A percentile compares a stretch with the other conserved stretches of the same genome.
Conservation (phyloP, 2,329 filamentous ascomycete genomes). For the Pezicula carpinea region DNA sequence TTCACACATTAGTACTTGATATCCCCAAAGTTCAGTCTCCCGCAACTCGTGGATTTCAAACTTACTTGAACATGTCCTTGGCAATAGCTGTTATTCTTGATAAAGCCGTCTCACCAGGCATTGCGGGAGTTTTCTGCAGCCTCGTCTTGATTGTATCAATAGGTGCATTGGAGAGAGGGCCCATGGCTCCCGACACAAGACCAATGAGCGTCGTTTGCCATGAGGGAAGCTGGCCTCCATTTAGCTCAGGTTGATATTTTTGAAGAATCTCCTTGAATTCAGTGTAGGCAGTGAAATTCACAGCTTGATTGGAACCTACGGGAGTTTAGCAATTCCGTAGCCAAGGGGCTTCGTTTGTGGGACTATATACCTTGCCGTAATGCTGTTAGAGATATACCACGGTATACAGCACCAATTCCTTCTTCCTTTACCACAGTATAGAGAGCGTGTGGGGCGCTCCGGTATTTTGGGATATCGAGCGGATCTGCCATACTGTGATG, state of each 20-base stretch:
- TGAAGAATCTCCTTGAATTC: conserved; percentile 83
- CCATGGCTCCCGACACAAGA: conserved; percentile 88
- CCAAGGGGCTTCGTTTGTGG: not conserved
- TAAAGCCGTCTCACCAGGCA: conserved; percentile 75
- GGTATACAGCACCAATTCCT: conserved; percentile 80
- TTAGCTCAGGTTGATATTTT: conserved; percentile 65
- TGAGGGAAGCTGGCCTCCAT: conserved; percentile 63
- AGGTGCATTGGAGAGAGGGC: conserved; percentile 91
- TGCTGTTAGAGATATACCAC: conserved; percentile 89
- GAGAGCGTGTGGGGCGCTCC: conserved; percentile 76
- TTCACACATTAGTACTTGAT: conserved; percentile 10
- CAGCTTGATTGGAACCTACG: conserved; percentile 73
- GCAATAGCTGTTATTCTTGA: conserved; percentile 75
- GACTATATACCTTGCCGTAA: conserved; percentile 71
- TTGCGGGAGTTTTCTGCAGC: conserved; percentile 82
- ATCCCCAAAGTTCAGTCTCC: not conserved
- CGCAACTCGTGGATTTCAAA: conserved; percentile 9
- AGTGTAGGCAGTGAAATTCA: conserved; percentile 97
- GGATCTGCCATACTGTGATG: conserved; percentile 98
- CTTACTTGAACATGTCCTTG: conserved; percentile 75
- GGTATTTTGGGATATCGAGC: conserved; percentile 93
- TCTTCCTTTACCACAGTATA: conserved; percentile 94
- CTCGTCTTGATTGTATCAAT: conserved; percentile 99
- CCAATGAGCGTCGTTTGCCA: conserved; percentile 89
- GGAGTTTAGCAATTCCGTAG: not conserved